Evolutionary conservation across 768 basidiomycete species (phyloP), one percentile per base, ranked within the genome.

Genomic region (Tricholomella constricta): DNA sequence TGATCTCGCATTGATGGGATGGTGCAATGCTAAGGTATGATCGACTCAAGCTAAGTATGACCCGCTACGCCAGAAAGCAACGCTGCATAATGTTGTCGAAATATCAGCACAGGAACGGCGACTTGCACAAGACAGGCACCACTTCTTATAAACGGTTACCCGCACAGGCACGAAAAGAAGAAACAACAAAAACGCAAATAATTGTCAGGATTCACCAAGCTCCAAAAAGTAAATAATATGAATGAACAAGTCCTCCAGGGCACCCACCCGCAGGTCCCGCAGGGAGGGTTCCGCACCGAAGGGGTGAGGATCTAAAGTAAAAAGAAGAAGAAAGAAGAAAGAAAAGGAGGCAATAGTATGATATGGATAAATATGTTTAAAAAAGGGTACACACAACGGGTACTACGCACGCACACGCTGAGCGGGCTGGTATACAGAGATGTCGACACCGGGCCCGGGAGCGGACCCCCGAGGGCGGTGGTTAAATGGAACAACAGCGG

Each of bases 361-460:
- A 6, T 36, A 51, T 42, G 44, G n/a, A 26, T 42, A 40, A 27
- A 26, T 23, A 31, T 36, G 44, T 46, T 10, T n/a, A n/a, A 14
- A 48, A 34, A 44, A n/a, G 15, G 36, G 19, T 38, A 45, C 27
- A 26, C 36, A 54, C 45, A 47, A 40, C 52, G 52, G 40, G 48
- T 43, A 42, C 46, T 50, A 62, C 51, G 52, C 52, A 48, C 52
- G 35, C 40, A 45, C n/a, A n/a, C n/a, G n/a, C 54, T 36, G 26
- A 25, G 45, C 56, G 17, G 26, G 50, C 31, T 38, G 42, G 35
- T 52, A 48, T 52, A 49, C 46, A 47, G 17, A 26, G 38, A 52
- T 52, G 57, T 48, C 31, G 31, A 32, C 31, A n/a, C n/a, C n/a
- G 37, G 27, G 11, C 32, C 20, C 15, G 20, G 34, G 27, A 51